Base-by-base conservation (phyloP, 2,329 filamentous ascomycete species). In the Remersonia thermophila region DNA sequence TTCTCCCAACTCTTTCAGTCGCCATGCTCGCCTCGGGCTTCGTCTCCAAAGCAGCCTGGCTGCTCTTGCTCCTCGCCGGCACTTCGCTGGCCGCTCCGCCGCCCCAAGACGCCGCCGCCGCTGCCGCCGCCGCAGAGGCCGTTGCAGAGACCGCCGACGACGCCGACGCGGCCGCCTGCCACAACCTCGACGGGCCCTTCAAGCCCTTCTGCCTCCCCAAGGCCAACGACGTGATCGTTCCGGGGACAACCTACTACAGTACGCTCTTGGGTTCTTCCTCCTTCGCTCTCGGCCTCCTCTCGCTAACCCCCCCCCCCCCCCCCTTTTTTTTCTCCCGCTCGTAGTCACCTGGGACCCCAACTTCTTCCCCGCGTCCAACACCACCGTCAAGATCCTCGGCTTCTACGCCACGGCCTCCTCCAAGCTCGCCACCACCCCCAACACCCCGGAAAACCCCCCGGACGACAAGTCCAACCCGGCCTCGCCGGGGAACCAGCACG, bases 281-380 rank as follows among this genome's bases (percentile, higher is more conserved):
- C 4, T 15, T 12, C 12, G n/a, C 8, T 10, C 30, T 15, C 23
- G 16, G 14, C 16, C 8, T 7, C 26, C 20, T 8, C 16, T 28
- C 27, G 23, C 36, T 27, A 13, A 32, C 37, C 39, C 13, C 39
- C 41, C 23, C 29, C 34, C 11, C 12, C n/a, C 20, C 23, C 12
- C 20, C 12, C 13, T n/a, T 23, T n/a, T n/a, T n/a, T n/a, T n/a
- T n/a, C n/a, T n/a, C n/a, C n/a, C n/a, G n/a, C n/a, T n/a, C n/a
- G n/a, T 32, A 74, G 71, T 75, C 36, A 72, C 67, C 18, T 75
- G 71, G 70, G 69, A 76, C 45, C 58, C 69, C 16, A 55, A 61
- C 34, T 67, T 59, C 54, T 73, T 70, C 57, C 30, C 58, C 47
- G 50, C 55, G 32, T 54, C 58, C 37, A 60, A 62, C 46, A 56